Conservation (phyloP, 768 basidiomycete genomes). For the Grammothele lineata region DNA sequence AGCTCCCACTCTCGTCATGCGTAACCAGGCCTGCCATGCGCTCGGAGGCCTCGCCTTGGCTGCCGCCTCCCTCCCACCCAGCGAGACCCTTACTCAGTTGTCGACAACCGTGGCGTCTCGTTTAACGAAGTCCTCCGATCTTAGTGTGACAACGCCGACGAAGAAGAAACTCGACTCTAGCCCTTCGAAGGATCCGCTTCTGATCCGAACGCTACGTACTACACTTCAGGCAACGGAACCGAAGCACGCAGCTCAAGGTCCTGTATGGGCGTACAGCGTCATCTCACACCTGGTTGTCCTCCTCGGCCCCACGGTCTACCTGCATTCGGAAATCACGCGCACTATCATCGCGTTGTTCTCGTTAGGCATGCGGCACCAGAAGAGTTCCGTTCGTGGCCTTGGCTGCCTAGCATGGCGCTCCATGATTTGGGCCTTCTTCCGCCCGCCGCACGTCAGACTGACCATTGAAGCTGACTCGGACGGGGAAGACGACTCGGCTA, state of each 20-base stretch:
- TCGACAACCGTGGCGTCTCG: slow-evolving; percentile 44
- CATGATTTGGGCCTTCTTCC: slow-evolving; percentile 62
- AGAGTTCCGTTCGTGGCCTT: slow-evolving; percentile 59
- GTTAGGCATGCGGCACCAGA: slow-evolving; percentile 56
- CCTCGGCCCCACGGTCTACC: slow-evolving; percentile 52
- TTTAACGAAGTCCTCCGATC: slow-evolving; percentile 34
- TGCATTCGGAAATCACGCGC: slow-evolving; percentile 40
- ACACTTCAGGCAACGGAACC: slow-evolving; percentile 55
- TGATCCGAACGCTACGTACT: slow-evolving; percentile 63
- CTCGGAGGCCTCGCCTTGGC: slow-evolving; percentile 65
- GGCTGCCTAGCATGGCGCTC: slow-evolving; percentile 63
- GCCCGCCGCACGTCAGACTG: slow-evolving; percentile 37
- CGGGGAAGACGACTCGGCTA: slow-evolving; percentile 25
- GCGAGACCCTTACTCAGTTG: slow-evolving; percentile 48
- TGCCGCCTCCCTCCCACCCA: slow-evolving; percentile 42
- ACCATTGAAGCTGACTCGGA: slow-evolving; percentile 15
- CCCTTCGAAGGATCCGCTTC: slow-evolving; percentile 39
- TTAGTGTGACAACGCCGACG: slow-evolving; percentile 18
- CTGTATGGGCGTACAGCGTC: slow-evolving; percentile 73
- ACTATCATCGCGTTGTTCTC: slow-evolving; percentile 47
- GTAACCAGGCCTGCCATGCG: slow-evolving; percentile 71
- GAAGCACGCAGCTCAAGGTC: slow-evolving; percentile 63
- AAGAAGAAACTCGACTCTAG: slow-evolving; percentile 32
- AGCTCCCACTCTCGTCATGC: slow-evolving; percentile 58
- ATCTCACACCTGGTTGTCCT: slow-evolving; percentile 62